Conservation (phyloP, 371 early-diverging fungal species). For the Pancytospora epiphaga region DNA sequence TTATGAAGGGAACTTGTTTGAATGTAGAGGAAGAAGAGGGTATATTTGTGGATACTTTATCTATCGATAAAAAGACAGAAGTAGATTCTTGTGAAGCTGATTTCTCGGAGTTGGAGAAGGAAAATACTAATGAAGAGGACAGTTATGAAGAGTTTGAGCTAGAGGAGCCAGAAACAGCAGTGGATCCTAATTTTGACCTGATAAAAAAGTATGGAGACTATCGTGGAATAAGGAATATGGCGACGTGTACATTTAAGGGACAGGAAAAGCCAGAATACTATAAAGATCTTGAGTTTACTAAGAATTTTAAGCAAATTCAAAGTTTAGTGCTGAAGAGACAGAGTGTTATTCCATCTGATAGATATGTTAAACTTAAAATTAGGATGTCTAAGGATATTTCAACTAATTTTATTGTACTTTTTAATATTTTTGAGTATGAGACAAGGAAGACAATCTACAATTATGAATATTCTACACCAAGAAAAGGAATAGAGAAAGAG, state of each 20-base stretch:
- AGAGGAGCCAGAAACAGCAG: conserved; percentile 16
- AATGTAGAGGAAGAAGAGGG: conserved; percentile 27
- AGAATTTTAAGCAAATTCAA: conserved; percentile 29
- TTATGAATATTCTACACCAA: conserved; percentile 21
- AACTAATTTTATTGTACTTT: conserved; percentile 26
- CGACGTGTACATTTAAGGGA: conserved; percentile 30
- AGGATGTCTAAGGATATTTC: conserved; percentile 2
- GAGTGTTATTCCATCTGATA: conserved; percentile 16
- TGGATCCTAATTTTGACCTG: conserved; percentile 14
- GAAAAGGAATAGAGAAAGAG: background rate
- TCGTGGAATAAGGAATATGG: conserved; percentile 45
- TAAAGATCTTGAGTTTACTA: conserved; percentile 49
- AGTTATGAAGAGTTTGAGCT: conserved; percentile 4
- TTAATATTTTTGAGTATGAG: conserved; percentile 46
- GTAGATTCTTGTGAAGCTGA: background rate
- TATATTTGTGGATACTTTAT: background rate
- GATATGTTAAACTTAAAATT: conserved; percentile 31
- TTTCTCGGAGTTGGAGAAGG: background rate
- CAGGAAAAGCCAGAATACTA: conserved; percentile 46
- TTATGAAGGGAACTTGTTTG: conserved; percentile 10
- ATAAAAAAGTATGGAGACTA: conserved; percentile 45
- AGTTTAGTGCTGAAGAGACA: conserved; percentile 23
- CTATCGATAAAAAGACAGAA: background rate
- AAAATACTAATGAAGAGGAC: conserved; percentile 16
- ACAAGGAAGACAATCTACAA: conserved; percentile 36